Base-by-base conservation (phyloP, 2,329 filamentous ascomycete species). In the Dendrostoma leiphaemia region DNA sequence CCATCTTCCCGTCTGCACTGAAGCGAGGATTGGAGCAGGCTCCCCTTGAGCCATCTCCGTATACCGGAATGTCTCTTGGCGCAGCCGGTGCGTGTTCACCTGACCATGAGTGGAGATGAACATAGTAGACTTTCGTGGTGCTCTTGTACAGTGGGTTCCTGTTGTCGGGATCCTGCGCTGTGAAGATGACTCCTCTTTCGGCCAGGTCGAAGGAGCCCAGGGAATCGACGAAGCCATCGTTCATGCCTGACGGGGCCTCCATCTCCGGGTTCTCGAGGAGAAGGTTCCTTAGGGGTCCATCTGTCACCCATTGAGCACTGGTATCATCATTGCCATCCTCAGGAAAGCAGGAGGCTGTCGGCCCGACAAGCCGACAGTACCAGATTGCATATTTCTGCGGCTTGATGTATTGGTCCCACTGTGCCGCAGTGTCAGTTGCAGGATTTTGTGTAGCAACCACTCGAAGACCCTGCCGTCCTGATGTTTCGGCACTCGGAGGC, bases 301-400 rank as follows among this genome's bases (percentile, higher is more conserved):
- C 48, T 6, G 73, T 59, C 8, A 53, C 60, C 71, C 70, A 74
- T 17, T 23, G 46, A 4, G 24, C 4, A 17, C 21, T 21, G 15
- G 4, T 3, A 5, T 53, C 40, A 9, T 13, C 21, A 8, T 26
- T 15, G 10, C 15, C 21, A 26, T 12, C 4, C 15, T 15, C 13
- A 26, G 38, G 6, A 6, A 23, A 8, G 8, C 6, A 6, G 2
- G 21, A 9, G 12, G 58, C 54, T 6, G 64, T 62, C 15, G 49
- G 49, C 7, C 50, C 59, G 34, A 62, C 53, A 17, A 75, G 61
- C 10, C 61, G 64, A 9, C 66, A 69, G 61, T 74, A 75, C 68
- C 72, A 76, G 24, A 76, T 66, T 4, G 64, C 59, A 49, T 70
- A 66, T 19, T 62, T 66, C 35, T 69, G 61, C 7, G 64, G 60